phyloP scores from a whole-genome alignment of 129 eudicot genomes.

The Calendula officinalis region DNA sequence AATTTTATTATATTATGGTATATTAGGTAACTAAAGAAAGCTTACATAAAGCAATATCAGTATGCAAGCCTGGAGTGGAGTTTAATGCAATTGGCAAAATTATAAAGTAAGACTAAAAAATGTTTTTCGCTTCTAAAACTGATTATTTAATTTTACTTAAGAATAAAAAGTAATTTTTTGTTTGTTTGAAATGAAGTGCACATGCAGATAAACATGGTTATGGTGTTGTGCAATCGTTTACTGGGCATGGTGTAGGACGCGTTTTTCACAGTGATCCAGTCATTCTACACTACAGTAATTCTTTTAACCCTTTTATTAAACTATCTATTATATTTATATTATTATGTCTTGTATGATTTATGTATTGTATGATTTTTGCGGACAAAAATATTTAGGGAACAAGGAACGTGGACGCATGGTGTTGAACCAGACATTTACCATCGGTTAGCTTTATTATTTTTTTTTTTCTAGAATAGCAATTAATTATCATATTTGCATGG shows the following conservation, averaged over 20 bases:
- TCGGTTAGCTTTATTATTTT: constrained; percentile 49
- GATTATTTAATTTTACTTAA: background rate
- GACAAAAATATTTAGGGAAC: constrained; percentile 54
- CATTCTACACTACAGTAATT: constrained; percentile 75
- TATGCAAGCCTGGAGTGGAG: constrained; percentile 86
- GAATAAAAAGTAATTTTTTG: background rate
- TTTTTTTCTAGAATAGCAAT: background rate
- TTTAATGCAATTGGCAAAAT: constrained; percentile 66
- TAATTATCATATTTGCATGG: background rate
- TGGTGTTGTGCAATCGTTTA: constrained; percentile 83
- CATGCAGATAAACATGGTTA: constrained; percentile 74
- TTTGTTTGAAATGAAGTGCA: constrained; percentile 35
- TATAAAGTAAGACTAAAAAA: constrained; percentile 60
- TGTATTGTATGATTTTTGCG: background rate
- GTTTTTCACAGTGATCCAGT: constrained; percentile 86
- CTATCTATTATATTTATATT: background rate
- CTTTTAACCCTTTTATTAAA: constrained; percentile 2
- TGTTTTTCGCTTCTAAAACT: background rate
- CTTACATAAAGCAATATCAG: constrained; percentile 79
- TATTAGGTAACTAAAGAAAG: constrained; percentile 78
- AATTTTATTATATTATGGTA: background rate
- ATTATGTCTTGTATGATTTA: background rate
- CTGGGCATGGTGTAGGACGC: constrained; percentile 93
- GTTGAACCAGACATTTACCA: constrained; percentile 87
- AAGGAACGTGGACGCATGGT: constrained; percentile 77